These are phyloP conservation scores for Trichoderma afroharzianum DNA, from an alignment of 2,329 filamentous ascomycete species.

Conservation along the genomic window DNA sequence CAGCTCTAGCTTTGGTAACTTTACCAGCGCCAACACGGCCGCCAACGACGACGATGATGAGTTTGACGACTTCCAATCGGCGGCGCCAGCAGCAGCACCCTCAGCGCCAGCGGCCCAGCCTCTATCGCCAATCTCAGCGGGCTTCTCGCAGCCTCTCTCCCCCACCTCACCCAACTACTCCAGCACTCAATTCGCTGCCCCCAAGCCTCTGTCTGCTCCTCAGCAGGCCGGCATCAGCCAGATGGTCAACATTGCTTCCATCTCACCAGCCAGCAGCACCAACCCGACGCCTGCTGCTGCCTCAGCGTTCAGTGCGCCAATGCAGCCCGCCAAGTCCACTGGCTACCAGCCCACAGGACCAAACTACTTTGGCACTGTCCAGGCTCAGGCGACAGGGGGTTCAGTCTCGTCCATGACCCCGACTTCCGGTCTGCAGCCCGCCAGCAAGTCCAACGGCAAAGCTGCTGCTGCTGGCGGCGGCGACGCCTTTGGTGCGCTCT, in stretches of 20 bases:
- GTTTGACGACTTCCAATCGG: slow-evolving; percentile 94
- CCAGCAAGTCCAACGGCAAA: slow-evolving; percentile 48
- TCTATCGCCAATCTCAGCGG: slow-evolving; percentile 38
- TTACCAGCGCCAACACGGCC: slow-evolving; percentile 31
- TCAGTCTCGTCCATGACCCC: slow-evolving; percentile 19
- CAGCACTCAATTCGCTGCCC: slow-evolving; percentile 69
- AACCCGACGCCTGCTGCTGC: slow-evolving; percentile 55
- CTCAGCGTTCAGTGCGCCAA: slow-evolving; percentile 53
- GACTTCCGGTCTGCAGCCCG: slow-evolving; percentile 42
- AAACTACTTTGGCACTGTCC: slow-evolving; percentile 92
- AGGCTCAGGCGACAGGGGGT: slow-evolving; percentile 35
- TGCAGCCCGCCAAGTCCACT: slow-evolving; percentile 51
- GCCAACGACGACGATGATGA: slow-evolving; percentile 70
- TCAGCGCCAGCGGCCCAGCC: slow-evolving; percentile 38
- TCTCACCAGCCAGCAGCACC: slow-evolving; percentile 66
- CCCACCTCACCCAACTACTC: slow-evolving; percentile 49
- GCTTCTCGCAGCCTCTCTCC: slow-evolving; percentile 40
- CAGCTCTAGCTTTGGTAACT: slow-evolving; percentile 44
- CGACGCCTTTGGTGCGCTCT: slow-evolving; percentile 87
- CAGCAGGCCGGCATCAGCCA: slow-evolving; percentile 77
- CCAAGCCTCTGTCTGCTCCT: slow-evolving; percentile 78
- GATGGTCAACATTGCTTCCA: slow-evolving; percentile 74
- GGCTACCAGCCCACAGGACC: slow-evolving; percentile 75
- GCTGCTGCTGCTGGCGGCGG: slow-evolving; percentile 55
- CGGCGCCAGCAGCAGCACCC: slow-evolving; percentile 56